Percentiles rank a stretch among this genome's conserved stretches.
Evolutionary conservation across 257 asterid genomes (phyloP).

Genomic region (Solanum habrochaites): DNA sequence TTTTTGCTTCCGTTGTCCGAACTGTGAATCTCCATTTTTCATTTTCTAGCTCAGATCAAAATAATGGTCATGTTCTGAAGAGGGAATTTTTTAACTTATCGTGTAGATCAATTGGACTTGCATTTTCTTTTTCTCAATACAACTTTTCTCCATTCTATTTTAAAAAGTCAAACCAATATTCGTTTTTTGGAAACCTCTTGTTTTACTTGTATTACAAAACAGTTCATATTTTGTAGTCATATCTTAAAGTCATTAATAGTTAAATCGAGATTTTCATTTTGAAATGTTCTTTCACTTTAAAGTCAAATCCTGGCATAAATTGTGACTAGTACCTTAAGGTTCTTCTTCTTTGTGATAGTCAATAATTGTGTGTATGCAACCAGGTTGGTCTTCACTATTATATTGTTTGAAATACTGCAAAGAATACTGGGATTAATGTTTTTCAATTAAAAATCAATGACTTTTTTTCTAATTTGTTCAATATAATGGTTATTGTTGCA

Average conservation of each 20-base stretch:
- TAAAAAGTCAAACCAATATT: neutral
- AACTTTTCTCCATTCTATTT: neutral
- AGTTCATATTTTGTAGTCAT: neutral
- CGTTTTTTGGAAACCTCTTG: neutral
- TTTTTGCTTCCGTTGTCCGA: neutral
- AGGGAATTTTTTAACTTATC: neutral
- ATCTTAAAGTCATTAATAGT: neutral
- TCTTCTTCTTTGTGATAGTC: neutral
- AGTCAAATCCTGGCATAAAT: neutral
- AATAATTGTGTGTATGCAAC: neutral
- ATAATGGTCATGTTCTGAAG: neutral
- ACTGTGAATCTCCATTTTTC: neutral
- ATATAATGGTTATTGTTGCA: slow-evolving; percentile 25
- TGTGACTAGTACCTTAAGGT: neutral
- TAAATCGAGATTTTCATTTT: neutral
- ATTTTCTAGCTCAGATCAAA: neutral
- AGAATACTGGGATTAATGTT: neutral
- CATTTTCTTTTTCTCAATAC: neutral
- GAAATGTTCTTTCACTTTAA: neutral
- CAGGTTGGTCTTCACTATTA: neutral
- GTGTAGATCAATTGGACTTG: neutral
- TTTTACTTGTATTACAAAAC: neutral
- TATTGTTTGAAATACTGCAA: neutral
- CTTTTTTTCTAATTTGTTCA: neutral
- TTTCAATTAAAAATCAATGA: neutral